phyloP scores from a whole-genome alignment of 2,329 filamentous ascomycete genomes.

The Samsoniella hepiali region DNA sequence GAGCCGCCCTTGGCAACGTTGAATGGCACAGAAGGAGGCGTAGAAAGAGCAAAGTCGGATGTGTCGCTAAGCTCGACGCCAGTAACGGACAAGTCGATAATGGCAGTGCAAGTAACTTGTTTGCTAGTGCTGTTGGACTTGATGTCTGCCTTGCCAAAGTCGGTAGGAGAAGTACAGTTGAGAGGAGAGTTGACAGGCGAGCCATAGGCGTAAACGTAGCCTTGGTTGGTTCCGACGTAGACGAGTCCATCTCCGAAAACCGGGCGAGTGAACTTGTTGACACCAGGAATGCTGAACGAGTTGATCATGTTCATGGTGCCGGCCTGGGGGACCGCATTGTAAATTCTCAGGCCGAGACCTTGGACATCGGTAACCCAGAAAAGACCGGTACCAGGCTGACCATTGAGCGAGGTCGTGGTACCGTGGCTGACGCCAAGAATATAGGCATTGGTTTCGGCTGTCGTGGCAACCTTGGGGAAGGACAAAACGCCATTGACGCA shows the following conservation, averaged over 20 bases:
- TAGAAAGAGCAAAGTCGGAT: conserved; percentile 36
- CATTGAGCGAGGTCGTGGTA: conserved; percentile 53
- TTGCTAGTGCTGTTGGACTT: conserved; percentile 29
- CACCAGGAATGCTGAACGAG: conserved; percentile 48
- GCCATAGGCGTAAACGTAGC: conserved; percentile 54
- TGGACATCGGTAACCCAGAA: conserved; percentile 56
- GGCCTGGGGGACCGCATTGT: conserved; percentile 48
- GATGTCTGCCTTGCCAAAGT: conserved; percentile 46
- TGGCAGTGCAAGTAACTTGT: conserved; percentile 46
- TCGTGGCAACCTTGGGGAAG: conserved; percentile 52
- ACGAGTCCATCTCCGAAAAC: conserved; percentile 55
- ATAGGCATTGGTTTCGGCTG: conserved; percentile 47
- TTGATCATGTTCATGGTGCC: conserved; percentile 47
- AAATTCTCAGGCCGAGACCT: conserved; percentile 49
- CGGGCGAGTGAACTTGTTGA: conserved; percentile 55
- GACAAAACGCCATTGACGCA: conserved; percentile 49
- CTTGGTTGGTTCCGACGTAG: conserved; percentile 51
- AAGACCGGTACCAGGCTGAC: conserved; percentile 52
- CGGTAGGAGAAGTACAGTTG: conserved; percentile 48
- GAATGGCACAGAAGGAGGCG: conserved; percentile 32
- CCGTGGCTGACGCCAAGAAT: conserved; percentile 55
- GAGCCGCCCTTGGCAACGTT: conserved; percentile 33
- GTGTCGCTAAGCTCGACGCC: conserved; percentile 34
- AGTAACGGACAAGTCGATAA: conserved; percentile 41
- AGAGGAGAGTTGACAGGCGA: conserved; percentile 52